Percentiles rank a stretch among this genome's conserved stretches.
Conservation (phyloP, 2,329 filamentous ascomycete species). For the Daldinia sp. region DNA sequence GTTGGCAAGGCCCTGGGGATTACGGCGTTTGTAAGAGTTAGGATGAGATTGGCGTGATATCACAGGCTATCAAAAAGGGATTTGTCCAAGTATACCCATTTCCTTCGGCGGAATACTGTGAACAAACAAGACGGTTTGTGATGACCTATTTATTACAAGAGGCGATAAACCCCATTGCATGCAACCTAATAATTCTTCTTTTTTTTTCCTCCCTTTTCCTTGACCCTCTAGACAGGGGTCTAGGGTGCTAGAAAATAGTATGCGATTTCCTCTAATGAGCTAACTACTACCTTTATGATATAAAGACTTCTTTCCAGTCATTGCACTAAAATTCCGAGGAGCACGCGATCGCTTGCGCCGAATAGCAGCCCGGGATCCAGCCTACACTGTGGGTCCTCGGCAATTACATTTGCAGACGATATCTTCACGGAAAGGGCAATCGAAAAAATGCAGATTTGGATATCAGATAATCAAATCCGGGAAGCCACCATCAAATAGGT, state of each 20-base stretch:
- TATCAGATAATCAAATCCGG: background rate
- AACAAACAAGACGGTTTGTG: conserved; percentile 15
- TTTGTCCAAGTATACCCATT: conserved; percentile 13
- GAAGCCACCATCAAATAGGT: background rate
- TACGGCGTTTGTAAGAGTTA: conserved; percentile 42
- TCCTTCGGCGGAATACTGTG: background rate
- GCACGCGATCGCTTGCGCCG: conserved; percentile 38
- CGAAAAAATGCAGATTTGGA: background rate
- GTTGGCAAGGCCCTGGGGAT: conserved; percentile 21
- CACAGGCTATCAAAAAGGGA: conserved; percentile 24
- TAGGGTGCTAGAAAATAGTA: background rate
- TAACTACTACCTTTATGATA: conserved; percentile 1
- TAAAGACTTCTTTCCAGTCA: conserved; percentile 7
- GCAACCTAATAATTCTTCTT: background rate
- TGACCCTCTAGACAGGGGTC: background rate
- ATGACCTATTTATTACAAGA: background rate
- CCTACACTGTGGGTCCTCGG: conserved; percentile 35
- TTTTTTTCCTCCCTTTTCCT: background rate
- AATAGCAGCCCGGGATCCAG: conserved; percentile 26
- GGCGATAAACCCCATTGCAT: background rate
- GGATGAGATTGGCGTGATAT: conserved; percentile 37
- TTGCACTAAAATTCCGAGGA: conserved; percentile 22
- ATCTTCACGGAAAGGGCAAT: conserved; percentile 25
- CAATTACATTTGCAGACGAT: conserved; percentile 17
- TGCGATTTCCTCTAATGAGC: background rate